Evolutionary conservation across 208 protist species (phyloP), one percentile per base, ranked within the genome.

Genomic region (Trypanosoma lewisi): DNA sequence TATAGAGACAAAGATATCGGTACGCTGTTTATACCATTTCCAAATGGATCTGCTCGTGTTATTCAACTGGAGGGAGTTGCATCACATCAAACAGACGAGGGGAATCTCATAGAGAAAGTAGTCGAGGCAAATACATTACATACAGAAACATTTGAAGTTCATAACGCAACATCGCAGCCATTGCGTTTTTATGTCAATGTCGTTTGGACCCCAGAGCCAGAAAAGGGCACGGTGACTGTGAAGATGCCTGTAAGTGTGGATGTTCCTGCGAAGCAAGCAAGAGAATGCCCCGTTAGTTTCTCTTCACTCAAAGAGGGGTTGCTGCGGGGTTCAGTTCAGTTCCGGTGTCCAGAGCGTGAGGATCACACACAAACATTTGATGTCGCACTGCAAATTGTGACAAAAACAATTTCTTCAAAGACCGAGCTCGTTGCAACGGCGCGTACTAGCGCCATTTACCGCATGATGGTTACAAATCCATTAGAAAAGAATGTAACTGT

Each of bases 21-120:
- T 19, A 91, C 65, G 17, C 67, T 98, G 0, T 98, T 98, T 73
- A 79, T 99, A 23, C 91, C 97, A 53, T 77, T 95, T 31, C 94
- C 96, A 0, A 83, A 96, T 49, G 97, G 97, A 56, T 73, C 75
- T 9, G 96, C 87, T 1, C 53, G 91, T 12, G 78, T 87, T 9
- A 95, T 91, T 68, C 73, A 69, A 19, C 77, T 97, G 28, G 87
- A 94, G 51, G 94, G 94, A 34, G 60, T 30, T 1, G 77, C 91
- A 0, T 77, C 82, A 12, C 51, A 66, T 2, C 44, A 88, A 0
- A 78, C 75, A 17, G 79, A 87, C 16, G 72, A 83, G 0, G 69
- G 58, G 9, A 69, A 85, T 14, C 67, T 83, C 2, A 39, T 81
- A 19, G 70, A 85, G 62, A 31, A 80, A 17, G 59, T 78, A 21